Conservation (phyloP, 148 eudicot genomes). For the Limonium bicolor region DNA sequence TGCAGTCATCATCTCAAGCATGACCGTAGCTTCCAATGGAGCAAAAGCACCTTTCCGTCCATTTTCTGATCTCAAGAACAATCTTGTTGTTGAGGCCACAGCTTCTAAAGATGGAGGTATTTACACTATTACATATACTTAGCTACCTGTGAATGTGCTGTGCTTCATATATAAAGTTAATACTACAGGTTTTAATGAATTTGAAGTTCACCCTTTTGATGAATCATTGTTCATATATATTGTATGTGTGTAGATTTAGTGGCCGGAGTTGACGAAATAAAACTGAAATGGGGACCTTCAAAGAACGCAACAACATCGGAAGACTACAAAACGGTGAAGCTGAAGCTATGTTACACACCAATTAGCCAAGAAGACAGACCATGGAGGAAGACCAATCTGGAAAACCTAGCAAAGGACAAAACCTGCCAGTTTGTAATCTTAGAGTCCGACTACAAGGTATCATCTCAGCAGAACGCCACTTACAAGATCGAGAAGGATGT, state of each 20-base stretch:
- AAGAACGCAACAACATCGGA: conserved; percentile 6
- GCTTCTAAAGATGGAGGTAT: too few relatives aligned
- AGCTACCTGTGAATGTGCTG: too few relatives aligned
- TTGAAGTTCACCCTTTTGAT: too few relatives aligned
- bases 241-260: conserved; percentile 5
- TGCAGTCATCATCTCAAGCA: too few relatives aligned
- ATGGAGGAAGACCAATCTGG: conserved; percentile 44
- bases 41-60: too few relatives aligned
- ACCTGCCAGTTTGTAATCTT: conserved; percentile 45
- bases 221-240: too few relatives aligned
- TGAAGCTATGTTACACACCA: conserved; percentile 52
- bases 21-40: too few relatives aligned
- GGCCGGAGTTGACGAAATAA: conserved; percentile 12
- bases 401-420: conserved; percentile 46
- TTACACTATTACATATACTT: too few relatives aligned
- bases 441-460: conserved; percentile 14
- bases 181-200: too few relatives aligned
- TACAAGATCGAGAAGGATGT: conserved; percentile 33
- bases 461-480: conserved; percentile 16
- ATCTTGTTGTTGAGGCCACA: too few relatives aligned
- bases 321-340: conserved; percentile 42
- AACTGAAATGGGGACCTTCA: conserved; percentile 36
- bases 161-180: too few relatives aligned
- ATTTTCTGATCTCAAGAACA: too few relatives aligned
- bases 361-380: conserved; percentile 60